Conservation (phyloP, 2,329 filamentous ascomycete species). For the Dothidotthia symphoricarpi region DNA sequence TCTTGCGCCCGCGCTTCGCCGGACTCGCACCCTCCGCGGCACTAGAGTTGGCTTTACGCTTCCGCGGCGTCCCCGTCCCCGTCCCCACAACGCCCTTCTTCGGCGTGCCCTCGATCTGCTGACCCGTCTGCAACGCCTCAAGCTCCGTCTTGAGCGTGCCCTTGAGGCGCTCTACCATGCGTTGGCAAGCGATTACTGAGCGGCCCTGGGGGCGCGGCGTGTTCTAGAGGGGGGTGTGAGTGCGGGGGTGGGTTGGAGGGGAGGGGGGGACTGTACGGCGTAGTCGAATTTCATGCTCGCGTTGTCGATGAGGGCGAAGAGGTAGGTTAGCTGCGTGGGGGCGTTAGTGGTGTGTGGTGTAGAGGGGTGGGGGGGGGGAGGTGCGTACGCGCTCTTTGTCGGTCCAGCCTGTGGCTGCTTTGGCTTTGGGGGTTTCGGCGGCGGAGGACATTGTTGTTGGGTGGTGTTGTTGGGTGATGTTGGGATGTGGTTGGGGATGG, state of each 20-base stretch:
- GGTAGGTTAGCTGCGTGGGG: slow-evolving; percentile 10
- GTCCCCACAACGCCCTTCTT: slow-evolving; percentile 1
- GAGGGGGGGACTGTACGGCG: slow-evolving; percentile 2
- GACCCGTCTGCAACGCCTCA: slow-evolving; percentile 15
- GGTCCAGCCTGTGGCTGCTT: slow-evolving; percentile 7
- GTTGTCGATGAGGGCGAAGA: slow-evolving; percentile 13
- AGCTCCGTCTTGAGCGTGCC: slow-evolving; percentile 15
- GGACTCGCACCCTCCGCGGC: slow-evolving; percentile 6
- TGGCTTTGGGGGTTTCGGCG: slow-evolving; percentile 8
- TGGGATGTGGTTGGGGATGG: neutral
- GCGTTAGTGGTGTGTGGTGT: neutral
- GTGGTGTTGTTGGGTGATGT: neutral
- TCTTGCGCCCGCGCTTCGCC: slow-evolving; percentile 10
- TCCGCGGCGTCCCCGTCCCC: slow-evolving; percentile 6
- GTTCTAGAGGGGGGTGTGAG: slow-evolving; percentile 6
- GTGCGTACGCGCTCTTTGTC: slow-evolving; percentile 15
- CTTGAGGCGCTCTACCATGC: slow-evolving; percentile 23
- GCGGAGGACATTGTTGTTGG: slow-evolving; percentile 14
- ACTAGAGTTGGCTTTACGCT: slow-evolving; percentile 12
- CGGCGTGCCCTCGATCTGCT: too few species aligned
- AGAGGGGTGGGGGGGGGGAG: neutral
- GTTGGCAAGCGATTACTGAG: slow-evolving; percentile 20
- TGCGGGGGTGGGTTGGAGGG: neutral
- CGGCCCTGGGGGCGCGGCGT: slow-evolving; percentile 17
- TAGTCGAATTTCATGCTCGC: slow-evolving; percentile 11